Conservation (phyloP, 352 stramenopile species). For the Peronospora tabacina region DNA sequence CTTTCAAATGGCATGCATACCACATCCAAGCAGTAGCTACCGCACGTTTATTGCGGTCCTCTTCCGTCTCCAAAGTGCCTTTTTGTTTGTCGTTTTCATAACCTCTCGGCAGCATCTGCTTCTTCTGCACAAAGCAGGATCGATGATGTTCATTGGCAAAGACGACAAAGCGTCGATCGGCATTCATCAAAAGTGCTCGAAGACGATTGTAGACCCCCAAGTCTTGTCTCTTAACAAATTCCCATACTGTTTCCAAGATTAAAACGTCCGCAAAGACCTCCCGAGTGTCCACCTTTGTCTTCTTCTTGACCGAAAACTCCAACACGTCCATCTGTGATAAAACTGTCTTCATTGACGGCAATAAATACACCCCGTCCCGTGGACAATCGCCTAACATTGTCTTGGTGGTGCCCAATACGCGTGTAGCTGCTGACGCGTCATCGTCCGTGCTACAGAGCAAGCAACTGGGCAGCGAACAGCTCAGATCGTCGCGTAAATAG, state of each 20-base stretch:
- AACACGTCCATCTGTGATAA: constrained; percentile 88
- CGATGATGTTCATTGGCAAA: constrained; percentile 92
- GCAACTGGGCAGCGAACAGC: constrained; percentile 59
- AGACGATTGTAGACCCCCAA: constrained; percentile 86
- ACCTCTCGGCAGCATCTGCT: constrained; percentile 26
- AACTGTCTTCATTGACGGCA: constrained; percentile 87
- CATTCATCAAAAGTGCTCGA: constrained; percentile 76
- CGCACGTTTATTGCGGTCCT: constrained; percentile 83
- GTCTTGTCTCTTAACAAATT: constrained; percentile 86
- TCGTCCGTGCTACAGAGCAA: constrained; percentile 48
- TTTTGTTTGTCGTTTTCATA: constrained; percentile 14
- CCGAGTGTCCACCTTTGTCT: constrained; percentile 28
- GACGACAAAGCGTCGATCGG: constrained; percentile 81
- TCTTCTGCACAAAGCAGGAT: constrained; percentile 64
- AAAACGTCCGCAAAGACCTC: constrained; percentile 81
- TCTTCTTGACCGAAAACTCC: constrained; percentile 69
- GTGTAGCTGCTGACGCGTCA: constrained; percentile 45
- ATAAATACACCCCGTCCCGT: constrained; percentile 52
- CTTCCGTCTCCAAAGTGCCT: constrained; percentile 41
- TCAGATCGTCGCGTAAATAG: constrained; percentile 86
- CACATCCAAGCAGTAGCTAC: constrained; percentile 77
- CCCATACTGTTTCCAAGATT: constrained; percentile 87
- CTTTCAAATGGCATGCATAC: constrained; percentile 57
- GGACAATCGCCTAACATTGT: constrained; percentile 49
- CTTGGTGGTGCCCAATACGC: constrained; percentile 52